Evolutionary conservation across 192 early-diverging fungal genomes (phyloP).

Genomic region (Coemansia sp.): DNA sequence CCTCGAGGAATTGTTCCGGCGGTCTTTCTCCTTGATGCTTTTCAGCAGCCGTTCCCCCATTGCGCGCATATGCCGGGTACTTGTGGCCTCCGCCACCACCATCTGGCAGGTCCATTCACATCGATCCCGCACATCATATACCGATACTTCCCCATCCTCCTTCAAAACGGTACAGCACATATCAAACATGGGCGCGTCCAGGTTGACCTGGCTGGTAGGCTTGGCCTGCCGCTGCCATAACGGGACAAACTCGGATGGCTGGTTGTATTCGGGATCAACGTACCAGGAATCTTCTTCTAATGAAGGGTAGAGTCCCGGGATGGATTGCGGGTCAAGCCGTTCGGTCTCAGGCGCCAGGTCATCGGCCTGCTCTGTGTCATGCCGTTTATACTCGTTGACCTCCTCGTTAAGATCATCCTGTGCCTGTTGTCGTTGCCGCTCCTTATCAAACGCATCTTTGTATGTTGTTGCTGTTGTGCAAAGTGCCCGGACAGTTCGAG

Average conservation of each 20-base stretch:
- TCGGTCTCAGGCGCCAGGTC: conserved; percentile 36
- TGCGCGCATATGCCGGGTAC: conserved; percentile 52
- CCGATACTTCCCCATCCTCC: conserved; percentile 17
- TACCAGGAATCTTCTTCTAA: conserved; percentile 53
- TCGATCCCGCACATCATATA: conserved; percentile 29
- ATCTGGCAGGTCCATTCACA: conserved; percentile 43
- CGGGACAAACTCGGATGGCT: conserved; percentile 6
- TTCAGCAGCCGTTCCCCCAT: conserved; percentile 36
- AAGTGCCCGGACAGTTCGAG: neutral
- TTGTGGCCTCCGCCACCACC: conserved; percentile 40
- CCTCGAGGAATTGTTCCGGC: conserved; percentile 1
- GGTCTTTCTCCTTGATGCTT: conserved; percentile 36
- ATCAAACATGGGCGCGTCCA: conserved; percentile 27
- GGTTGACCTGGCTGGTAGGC: neutral
- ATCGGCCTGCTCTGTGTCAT: neutral
- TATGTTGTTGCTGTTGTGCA: too few relatives aligned
- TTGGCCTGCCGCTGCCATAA: conserved; percentile 45
- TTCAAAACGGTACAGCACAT: conserved; percentile 23
- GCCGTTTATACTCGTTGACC: conserved; percentile 23
- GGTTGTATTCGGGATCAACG: conserved; percentile 25
- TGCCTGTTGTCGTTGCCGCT: conserved; percentile 31
- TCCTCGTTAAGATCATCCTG: conserved; percentile 42
- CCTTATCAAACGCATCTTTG: conserved; percentile 11
- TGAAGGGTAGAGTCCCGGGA: conserved; percentile 42
- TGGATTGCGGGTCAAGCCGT: conserved; percentile 34